Evolutionary conservation across 352 stramenopile species (phyloP), one percentile per base, ranked within the genome.

Genomic region (Phytophthora quininea): DNA sequence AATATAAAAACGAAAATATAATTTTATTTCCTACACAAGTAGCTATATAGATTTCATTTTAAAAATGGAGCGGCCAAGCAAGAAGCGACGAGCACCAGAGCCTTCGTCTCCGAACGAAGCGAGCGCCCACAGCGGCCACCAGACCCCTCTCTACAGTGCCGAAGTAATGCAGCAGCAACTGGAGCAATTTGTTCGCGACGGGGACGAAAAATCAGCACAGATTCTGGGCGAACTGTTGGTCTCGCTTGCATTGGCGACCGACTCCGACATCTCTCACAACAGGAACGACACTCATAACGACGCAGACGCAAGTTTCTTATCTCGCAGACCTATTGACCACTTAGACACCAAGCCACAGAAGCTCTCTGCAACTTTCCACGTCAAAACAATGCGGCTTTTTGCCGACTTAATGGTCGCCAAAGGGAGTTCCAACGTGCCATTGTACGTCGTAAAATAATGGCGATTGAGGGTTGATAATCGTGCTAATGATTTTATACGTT

Each of bases 401-500:
- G 87, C 71, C 24, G 87, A 95, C 61, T 64, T 92, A 59, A 74
- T 95, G 52, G 45, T 84, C n/a, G 62, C 61, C 37, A 92, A 88
- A 73, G 74, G 46, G 87, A 95, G 58, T 86, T 76, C 64, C 88
- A 88, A 43, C 85, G 85, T 50, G 87, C 87, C 12, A 84, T 93
- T 67, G 87, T 95, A 59, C 63, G 79, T 68, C 47, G 24, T 31
- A 58, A 47, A 58, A 43, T 8, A 15, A 11, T 9, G 3, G n/a
- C 59, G 30, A 33, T 30, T 30, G 14, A 40, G 6, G 11, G 12
- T 29, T 10, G 19, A 0, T 11, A 46, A 49, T 15, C 2, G 27
- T 48, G 9, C 11, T 59, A 6, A 63, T 57, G 19, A 47, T 49
- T 40, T 9, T 46, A 24, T 60, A 29, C 50, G 64, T 30, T 60